These are phyloP conservation scores for Xylariaceae sp. DNA, from an alignment of 2,329 filamentous ascomycete species.

Conservation along the genomic window DNA sequence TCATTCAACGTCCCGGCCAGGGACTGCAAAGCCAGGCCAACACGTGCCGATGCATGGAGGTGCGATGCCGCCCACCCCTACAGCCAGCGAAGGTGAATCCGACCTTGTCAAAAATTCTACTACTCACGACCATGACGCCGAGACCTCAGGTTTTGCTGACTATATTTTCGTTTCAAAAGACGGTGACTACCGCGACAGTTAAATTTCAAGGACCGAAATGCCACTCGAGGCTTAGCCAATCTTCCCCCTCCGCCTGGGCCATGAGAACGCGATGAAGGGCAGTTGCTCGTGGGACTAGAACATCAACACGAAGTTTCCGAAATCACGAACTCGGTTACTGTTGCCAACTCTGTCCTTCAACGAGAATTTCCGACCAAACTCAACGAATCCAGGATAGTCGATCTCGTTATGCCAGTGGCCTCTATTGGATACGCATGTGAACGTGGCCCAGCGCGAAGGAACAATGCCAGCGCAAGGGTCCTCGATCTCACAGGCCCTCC, in stretches of 20 bases:
- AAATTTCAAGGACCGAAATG: constrained; percentile 16
- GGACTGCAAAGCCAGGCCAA: constrained; percentile 46
- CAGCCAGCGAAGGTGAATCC: constrained; percentile 60
- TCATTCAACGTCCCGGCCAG: constrained; percentile 43
- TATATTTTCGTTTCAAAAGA: constrained; percentile 40
- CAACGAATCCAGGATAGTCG: constrained; percentile 11
- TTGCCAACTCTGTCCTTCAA: neutral
- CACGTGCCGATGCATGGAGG: constrained; percentile 48
- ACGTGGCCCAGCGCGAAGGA: neutral
- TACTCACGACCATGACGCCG: constrained; percentile 29
- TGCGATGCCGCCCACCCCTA: constrained; percentile 56
- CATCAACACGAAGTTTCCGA: constrained; percentile 1
- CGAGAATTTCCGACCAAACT: neutral
- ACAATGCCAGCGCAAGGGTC: neutral
- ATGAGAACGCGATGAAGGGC: neutral
- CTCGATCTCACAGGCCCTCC: neutral
- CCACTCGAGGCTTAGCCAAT: constrained; percentile 1
- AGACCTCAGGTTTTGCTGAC: constrained; percentile 39
- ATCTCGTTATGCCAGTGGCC: neutral
- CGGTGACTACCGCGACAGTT: constrained; percentile 38
- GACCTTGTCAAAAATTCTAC: constrained; percentile 33
- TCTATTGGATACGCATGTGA: constrained; percentile 13
- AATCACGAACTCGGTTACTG: constrained; percentile 2
- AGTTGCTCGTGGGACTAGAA: neutral
- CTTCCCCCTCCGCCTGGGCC: neutral